Base-by-base conservation (phyloP, 1,284 basidiomycete species). In the Cryptococcus sp. region DNA sequence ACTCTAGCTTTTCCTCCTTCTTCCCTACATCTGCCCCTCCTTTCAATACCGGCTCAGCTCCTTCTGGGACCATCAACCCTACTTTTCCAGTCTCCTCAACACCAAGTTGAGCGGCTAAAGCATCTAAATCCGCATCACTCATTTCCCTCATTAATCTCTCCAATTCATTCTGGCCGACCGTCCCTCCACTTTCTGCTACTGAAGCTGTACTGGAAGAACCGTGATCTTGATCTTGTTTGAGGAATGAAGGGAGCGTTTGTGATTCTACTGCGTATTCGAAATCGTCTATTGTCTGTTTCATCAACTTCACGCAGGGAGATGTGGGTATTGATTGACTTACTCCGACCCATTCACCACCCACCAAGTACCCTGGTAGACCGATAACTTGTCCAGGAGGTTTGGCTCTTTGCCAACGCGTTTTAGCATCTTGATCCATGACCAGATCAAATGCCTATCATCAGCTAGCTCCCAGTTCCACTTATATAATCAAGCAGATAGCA, bases 201-300 rank as follows among this genome's bases (percentile, higher is more conserved):
- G 22, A 23, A 37, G 7, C 21, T 23, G 40, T 13, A n/a, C 10
- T 28, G 1, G 45, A n/a, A 32, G 49, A 16, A 28, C 41, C 21
- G 16, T 21, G n/a, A 24, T 71, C 67, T 32, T 59, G 47, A 50
- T 72, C 67, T 57, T 74, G 72, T 46, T 66, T 62, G 45, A 74
- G 64, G 54, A 74, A 71, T 14, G 49, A 24, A 42, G 59, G 62
- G 32, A 74, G 64, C 0, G 60, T 61, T 19, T 60, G 62, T 1
- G 59, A 62, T 53, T 74, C 72, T 36, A 72, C 69, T 10, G 72
- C 72, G 19, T 74, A 58, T 55, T 74, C 72, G 42, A 72, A 74
- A 41, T 74, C 72, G 21, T 74, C 72, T 69, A 74, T 74, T 2
- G 67, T 72, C 72, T 72, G 47, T 2, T 19, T n/a, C 19, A 14